Conservation (phyloP, 345 rosid species). For the Syzygium aqueum region DNA sequence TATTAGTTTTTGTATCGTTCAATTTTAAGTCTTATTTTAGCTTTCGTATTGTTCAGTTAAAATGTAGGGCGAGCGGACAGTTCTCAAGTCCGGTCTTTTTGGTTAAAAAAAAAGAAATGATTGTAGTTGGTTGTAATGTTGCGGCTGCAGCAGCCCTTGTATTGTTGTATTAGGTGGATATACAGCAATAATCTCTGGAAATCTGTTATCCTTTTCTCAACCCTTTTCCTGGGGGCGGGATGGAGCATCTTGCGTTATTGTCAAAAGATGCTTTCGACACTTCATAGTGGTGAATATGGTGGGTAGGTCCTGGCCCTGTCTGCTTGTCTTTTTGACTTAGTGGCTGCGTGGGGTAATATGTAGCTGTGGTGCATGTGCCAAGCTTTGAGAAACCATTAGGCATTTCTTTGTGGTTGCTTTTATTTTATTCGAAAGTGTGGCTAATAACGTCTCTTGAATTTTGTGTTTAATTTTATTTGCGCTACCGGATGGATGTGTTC, state of each 20-base stretch:
- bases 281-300: neutral
- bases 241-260: neutral
- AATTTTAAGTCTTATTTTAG: neutral
- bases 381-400: neutral
- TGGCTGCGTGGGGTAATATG: neutral
- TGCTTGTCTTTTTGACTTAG: neutral
- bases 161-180: conserved; percentile 46
- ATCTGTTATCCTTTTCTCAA: neutral
- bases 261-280: neutral
- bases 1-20: conserved; percentile 41
- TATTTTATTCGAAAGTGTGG: neutral
- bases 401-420: neutral
- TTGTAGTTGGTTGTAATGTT: conserved; percentile 31
- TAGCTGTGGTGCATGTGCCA: neutral
- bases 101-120: neutral
- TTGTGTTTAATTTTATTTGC: neutral
- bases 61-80: conserved; percentile 29
- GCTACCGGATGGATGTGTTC: neutral
- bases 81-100: conserved; percentile 8
- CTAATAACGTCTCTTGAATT: neutral
- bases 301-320: neutral
- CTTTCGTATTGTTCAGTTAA: conserved; percentile 1
- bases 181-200: conserved; percentile 36
- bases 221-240: neutral
- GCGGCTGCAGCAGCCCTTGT: conserved; percentile 35